These are phyloP conservation scores for Oryza officinalis DNA, from an alignment of 176 grass and related monocot species.

Conservation along the genomic window DNA sequence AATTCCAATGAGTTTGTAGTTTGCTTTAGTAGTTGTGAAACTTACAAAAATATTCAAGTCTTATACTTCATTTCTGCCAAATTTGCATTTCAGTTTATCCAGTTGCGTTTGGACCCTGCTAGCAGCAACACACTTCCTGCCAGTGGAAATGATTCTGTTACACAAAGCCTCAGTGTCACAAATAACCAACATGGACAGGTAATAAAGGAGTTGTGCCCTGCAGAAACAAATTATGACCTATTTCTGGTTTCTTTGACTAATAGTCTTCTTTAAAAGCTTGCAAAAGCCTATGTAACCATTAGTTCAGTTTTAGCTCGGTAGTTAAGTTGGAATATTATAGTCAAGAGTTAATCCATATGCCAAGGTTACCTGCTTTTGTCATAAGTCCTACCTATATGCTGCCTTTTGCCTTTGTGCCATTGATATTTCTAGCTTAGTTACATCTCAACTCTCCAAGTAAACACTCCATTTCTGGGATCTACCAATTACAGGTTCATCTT, in stretches of 20 bases:
- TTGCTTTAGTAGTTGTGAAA: background rate
- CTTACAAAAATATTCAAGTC: background rate
- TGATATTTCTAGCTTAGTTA: background rate
- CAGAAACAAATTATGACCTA: background rate
- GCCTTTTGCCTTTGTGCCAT: background rate
- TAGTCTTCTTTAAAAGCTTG: constrained; percentile 6
- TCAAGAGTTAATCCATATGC: background rate
- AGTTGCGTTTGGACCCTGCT: constrained; percentile 79
- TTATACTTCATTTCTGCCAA: constrained; percentile 27
- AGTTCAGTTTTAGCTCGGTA: background rate
- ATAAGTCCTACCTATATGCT: background rate
- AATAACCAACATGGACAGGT: constrained; percentile 97
- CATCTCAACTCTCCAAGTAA: background rate
- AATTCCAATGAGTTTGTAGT: background rate
- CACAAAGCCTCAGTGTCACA: constrained; percentile 79
- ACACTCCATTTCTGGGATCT: background rate
- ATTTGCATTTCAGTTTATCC: constrained; percentile 76
- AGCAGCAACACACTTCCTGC: constrained; percentile 74
- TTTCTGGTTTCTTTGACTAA: constrained; percentile 15
- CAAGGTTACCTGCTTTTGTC: constrained; percentile 6
- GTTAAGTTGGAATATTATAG: constrained; percentile 25
- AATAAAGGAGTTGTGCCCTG: constrained; percentile 4
- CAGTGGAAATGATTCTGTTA: constrained; percentile 66
- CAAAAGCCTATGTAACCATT: constrained; percentile 7
- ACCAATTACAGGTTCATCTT: background rate